Evolutionary conservation across 306 rosid species (phyloP).

Genomic region (Oxytropis ochrocephala): DNA sequence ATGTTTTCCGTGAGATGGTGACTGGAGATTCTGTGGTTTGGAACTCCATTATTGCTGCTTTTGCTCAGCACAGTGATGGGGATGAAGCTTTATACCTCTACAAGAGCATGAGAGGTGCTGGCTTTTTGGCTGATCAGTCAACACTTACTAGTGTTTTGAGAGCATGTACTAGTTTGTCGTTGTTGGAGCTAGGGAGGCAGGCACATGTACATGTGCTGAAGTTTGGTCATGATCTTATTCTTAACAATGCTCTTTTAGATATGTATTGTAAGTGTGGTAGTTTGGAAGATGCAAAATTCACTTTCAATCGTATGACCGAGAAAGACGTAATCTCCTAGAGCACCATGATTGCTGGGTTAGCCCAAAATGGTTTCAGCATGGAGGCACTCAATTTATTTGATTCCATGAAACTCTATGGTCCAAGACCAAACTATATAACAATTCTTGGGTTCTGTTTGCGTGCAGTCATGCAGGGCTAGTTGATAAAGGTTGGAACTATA

Average conservation of each 20-base stretch:
- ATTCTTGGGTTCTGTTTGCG: constrained; percentile 85
- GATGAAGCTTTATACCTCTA: constrained; percentile 65
- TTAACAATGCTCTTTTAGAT: constrained; percentile 78
- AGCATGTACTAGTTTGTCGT: constrained; percentile 62
- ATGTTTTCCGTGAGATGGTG: constrained; percentile 63
- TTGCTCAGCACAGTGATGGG: constrained; percentile 78
- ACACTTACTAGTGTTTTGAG: constrained; percentile 75
- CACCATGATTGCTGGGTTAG: constrained; percentile 87
- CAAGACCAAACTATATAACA: constrained; percentile 70
- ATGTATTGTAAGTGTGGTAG: constrained; percentile 91
- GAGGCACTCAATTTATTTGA: constrained; percentile 68
- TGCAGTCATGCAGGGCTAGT: constrained; percentile 94
- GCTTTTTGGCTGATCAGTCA: constrained; percentile 53
- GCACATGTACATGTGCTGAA: constrained; percentile 66
- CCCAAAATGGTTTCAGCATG: constrained; percentile 78
- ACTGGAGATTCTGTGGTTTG: constrained; percentile 71
- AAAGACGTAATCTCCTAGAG: constrained; percentile 93
- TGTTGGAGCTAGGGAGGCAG: constrained; percentile 80
- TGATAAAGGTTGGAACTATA: constrained; percentile 61
- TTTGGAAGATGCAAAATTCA: constrained; percentile 59
- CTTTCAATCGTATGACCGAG: constrained; percentile 49
- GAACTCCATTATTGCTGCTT: constrained; percentile 78
- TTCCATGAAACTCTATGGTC: constrained; percentile 52
- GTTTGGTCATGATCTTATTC: constrained; percentile 70
- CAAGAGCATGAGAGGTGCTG: constrained; percentile 61